These are phyloP conservation scores for Suhomyces pyralidae DNA, from an alignment of 805 yeast species.

Conservation along the genomic window DNA sequence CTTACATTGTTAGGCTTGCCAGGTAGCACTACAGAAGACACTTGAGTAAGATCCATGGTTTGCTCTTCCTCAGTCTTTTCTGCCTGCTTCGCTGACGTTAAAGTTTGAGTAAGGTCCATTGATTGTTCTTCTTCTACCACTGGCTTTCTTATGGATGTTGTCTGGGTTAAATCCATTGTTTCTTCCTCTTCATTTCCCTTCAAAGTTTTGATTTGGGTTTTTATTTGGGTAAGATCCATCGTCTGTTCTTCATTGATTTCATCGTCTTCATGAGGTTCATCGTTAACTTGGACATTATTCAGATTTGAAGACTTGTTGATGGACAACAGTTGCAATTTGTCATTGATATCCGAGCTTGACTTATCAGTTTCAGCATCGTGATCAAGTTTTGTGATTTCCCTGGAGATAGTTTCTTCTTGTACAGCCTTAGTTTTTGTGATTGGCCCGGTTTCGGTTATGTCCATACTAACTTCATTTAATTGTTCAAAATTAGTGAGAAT, in stretches of 20 bases:
- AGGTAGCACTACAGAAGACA: not conserved
- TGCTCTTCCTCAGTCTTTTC: not conserved
- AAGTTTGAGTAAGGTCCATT: conserved; percentile 8
- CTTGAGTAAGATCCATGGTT: conserved; percentile 8
- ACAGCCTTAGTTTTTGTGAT: not conserved
- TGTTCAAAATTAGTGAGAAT: not conserved
- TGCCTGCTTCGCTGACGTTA: not conserved
- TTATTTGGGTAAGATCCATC: conserved; percentile 2
- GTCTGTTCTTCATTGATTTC: not conserved
- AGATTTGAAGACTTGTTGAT: not conserved
- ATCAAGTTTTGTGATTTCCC: not conserved
- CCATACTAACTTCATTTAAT: conserved; percentile 7
- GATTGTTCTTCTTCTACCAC: conserved; percentile 6
- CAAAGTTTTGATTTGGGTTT: not conserved
- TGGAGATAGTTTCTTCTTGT: not conserved
- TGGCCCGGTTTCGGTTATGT: conserved; percentile 5
- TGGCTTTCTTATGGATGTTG: not conserved
- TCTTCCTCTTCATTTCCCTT: conserved; percentile 4
- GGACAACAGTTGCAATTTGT: not conserved
- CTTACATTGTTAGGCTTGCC: not conserved
- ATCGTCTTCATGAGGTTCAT: not conserved
- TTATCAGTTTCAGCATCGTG: not conserved
- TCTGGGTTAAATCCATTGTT: conserved; percentile 4
- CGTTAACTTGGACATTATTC: no score
- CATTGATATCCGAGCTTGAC: not conserved